These are phyloP conservation scores for Trichoderma reesei DNA, from an alignment of 495 filamentous ascomycete genomes.

Conservation along the genomic window DNA sequence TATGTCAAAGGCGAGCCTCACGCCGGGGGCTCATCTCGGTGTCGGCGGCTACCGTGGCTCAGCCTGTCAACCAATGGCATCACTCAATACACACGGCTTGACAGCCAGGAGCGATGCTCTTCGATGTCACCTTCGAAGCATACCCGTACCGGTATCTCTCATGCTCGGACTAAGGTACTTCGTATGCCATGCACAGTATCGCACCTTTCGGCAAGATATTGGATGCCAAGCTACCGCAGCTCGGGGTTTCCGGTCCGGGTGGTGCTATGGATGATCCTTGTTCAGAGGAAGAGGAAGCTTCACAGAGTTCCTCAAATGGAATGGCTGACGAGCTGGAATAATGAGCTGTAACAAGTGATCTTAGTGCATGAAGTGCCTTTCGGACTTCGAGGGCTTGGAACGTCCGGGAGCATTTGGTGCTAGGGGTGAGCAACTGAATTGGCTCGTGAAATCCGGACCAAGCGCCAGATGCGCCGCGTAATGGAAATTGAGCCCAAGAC, in stretches of 20 bases:
- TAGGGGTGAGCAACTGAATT: neutral
- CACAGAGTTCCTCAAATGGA: neutral
- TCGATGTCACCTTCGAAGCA: neutral
- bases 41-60: neutral
- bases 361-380: neutral
- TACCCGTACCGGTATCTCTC: too few species aligned
- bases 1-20: neutral
- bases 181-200: neutral
- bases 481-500: neutral
- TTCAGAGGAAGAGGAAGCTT: neutral
- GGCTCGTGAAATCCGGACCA: neutral
- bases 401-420: neutral
- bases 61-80: neutral
- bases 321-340: neutral
- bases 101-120: neutral
- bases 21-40: conserved; percentile 2
- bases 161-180: too few species aligned
- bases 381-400: neutral
- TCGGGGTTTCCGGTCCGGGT: neutral
- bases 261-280: neutral
- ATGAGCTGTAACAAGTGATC: conserved; percentile 5
- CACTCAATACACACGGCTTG: neutral
- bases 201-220: neutral
- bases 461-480: neutral
- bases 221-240: neutral